These are phyloP conservation scores for Trichosporon ovoides DNA, from an alignment of 1,284 basidiomycete species.

Conservation along the genomic window DNA sequence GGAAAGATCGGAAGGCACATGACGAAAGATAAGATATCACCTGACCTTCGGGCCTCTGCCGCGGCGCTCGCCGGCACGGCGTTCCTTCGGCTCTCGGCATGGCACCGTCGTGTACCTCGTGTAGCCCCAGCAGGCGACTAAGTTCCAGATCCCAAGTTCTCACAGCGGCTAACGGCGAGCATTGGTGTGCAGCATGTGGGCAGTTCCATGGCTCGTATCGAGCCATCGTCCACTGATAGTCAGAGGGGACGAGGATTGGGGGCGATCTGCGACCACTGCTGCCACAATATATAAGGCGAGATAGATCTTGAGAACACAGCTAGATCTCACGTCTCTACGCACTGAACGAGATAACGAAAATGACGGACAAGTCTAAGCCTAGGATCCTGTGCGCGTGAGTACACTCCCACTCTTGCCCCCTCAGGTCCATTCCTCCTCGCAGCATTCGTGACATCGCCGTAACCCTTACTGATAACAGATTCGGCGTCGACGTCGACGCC, in stretches of 20 bases:
- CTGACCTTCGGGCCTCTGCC: background rate
- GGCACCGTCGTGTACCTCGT: background rate
- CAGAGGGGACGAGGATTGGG: too few relatives aligned
- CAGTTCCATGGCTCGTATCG: background rate
- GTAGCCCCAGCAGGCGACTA: too few relatives aligned
- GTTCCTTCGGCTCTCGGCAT: background rate
- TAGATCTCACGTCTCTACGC: background rate
- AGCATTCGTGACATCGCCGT: too few relatives aligned
- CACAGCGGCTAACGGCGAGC: background rate
- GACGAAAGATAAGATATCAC: background rate
- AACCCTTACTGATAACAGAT: constrained; percentile 8
- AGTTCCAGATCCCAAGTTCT: background rate
- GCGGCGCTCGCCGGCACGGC: background rate
- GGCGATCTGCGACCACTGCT: too few relatives aligned
- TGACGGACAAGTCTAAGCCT: background rate
- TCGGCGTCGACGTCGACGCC: constrained; percentile 62
- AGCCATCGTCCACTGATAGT: too few relatives aligned
- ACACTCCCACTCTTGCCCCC: background rate
- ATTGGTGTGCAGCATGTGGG: background rate
- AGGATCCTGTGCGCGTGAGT: constrained; percentile 17
- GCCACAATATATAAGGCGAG: too few relatives aligned
- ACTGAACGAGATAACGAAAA: background rate
- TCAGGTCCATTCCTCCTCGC: too few relatives aligned
- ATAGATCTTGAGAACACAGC: too few relatives aligned
- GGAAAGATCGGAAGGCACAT: background rate